Conservation (phyloP, 208 protist species). For the Trypanosoma mega region DNA sequence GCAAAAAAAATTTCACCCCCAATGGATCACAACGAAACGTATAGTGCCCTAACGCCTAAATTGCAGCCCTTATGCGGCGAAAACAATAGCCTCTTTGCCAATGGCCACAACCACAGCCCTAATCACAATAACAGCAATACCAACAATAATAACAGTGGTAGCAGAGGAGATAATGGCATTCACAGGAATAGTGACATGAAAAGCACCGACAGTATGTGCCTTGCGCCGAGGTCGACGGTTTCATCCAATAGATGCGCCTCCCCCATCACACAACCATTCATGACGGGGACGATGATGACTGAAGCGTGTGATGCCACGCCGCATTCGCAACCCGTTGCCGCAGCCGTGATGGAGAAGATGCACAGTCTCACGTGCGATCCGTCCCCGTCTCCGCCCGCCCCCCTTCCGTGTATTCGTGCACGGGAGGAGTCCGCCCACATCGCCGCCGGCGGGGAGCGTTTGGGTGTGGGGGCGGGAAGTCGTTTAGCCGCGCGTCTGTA, state of each 20-base stretch:
- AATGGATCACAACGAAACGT: too few species aligned
- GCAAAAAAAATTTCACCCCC: too few species aligned
- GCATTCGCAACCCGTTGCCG: neutral
- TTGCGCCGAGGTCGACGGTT: too few species aligned
- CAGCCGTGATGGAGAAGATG: constrained; percentile 2
- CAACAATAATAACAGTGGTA: constrained; percentile 10
- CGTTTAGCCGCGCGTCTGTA: too few species aligned
- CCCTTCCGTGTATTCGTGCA: neutral
- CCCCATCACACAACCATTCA: constrained; percentile 1
- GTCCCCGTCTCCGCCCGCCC: neutral
- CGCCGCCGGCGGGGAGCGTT: neutral
- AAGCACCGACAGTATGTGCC: constrained; percentile 21
- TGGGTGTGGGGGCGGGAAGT: too few species aligned
- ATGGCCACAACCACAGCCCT: neutral
- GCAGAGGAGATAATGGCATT: too few species aligned
- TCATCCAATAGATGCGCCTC: neutral
- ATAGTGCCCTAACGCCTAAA: neutral
- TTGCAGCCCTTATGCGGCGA: too few species aligned
- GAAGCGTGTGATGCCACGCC: neutral
- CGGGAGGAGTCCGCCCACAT: neutral
- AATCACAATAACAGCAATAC: constrained; percentile 13
- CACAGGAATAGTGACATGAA: constrained; percentile 8
- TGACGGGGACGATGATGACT: too few species aligned
- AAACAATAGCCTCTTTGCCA: neutral
- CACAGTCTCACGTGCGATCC: neutral